Base-by-base conservation (phyloP, 371 early-diverging fungal species). In the Mortierella sp. region DNA sequence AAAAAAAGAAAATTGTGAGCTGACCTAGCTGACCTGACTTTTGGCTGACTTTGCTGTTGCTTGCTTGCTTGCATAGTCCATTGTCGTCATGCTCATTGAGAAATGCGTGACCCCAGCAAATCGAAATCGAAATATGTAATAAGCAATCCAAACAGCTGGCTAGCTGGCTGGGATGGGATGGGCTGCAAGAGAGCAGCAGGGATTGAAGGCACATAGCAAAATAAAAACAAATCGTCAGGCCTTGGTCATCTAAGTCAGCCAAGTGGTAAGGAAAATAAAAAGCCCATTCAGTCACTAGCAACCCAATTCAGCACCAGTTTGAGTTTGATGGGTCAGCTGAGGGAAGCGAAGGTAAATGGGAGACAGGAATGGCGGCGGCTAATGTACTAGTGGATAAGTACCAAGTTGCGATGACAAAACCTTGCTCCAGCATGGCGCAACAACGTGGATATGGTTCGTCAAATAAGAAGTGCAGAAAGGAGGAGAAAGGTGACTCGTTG, bases 361-460 rank as follows among this genome's bases (percentile, higher is more conserved):
- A 14, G 4, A 49, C 18, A 49, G 3, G 49, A 35, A 35, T 35
- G 35, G 21, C 21, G 51, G 51, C 51, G 51, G 21, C 63, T 18
- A 32, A 63, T 63, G 63, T 63, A 63, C 38, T 16, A 7, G 38
- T n/a, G 32, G 3, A 21, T 24, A 12, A 21, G 70, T 43, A 70
- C 41, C 16, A 43, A n/a, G 44, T 70, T 70, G 70, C 44, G 41
- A 43, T 70, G 70, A 44, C 63, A 63, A 63, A 63, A 63, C 63
- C 35, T 63, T 63, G 63, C 63, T 63, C 63, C 63, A 63, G 63
- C 63, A 63, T 63, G 63, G 63, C 63, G 63, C 63, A 35, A 63
- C 63, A 35, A 63, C 63, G 63, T 63, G 63, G 63, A 35, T 35
- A 32, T 35, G 38, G 35, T 63, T 32, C 35, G 63, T 63, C 63